Conservation (phyloP, 139 green algal species). For the Volvox africanus region DNA sequence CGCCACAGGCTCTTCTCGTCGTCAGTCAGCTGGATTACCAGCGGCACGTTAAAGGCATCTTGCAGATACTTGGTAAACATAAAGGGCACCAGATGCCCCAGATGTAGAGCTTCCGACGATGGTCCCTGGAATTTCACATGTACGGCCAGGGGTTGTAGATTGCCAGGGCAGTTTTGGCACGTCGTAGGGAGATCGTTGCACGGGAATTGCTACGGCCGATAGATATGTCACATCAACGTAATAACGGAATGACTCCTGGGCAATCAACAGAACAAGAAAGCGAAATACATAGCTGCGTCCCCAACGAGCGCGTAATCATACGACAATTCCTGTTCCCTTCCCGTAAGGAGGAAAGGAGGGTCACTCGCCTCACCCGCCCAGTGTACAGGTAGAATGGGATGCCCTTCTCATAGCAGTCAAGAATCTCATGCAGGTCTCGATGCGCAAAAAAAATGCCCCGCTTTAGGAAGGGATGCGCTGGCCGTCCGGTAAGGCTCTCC, state of each 20-base stretch:
- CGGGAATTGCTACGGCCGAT: too few species aligned
- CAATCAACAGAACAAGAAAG: too few species aligned
- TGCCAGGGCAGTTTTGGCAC: too few species aligned
- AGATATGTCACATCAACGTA: too few species aligned
- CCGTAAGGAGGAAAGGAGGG: too few species aligned
- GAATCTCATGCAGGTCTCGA: conserved; percentile 88
- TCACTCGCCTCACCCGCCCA: conserved; percentile 78
- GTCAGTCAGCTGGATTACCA: conserved; percentile 99
- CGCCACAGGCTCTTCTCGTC: conserved; percentile 97
- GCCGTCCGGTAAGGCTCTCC: conserved; percentile 82
- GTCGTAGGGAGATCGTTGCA: too few species aligned
- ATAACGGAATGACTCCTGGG: too few species aligned
- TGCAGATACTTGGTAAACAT: conserved; percentile 96
- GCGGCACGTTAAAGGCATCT: conserved; percentile 95
- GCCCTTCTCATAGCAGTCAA: conserved; percentile 94
- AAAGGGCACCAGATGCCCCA: conserved; percentile 98
- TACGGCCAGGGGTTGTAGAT: too few species aligned
- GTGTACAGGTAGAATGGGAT: conserved; percentile 99
- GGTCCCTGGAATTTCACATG: conserved; percentile 73
- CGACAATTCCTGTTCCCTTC: too few species aligned
- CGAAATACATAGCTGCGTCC: too few species aligned
- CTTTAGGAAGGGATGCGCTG: conserved; percentile 94
- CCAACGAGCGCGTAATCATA: too few species aligned
- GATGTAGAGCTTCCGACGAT: conserved; percentile 96
- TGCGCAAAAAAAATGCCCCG: conserved; percentile 97